Base-by-base conservation (phyloP, 23 red algal genomes). In the Gracilaria vermiculophylla region DNA sequence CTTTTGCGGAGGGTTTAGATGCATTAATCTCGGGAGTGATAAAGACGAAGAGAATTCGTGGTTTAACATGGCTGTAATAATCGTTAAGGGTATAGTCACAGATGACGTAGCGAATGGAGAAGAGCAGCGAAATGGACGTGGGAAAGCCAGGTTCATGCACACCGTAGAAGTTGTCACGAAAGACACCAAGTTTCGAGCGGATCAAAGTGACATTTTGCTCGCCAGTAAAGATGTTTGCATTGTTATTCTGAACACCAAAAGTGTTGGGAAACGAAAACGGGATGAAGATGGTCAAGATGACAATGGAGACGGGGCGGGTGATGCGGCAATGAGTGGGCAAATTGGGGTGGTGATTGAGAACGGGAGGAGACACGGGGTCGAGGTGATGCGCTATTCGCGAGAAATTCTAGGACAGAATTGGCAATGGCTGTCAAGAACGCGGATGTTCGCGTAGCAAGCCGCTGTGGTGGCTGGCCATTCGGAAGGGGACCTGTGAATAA, bases 1-100 rank as follows among this genome's bases (percentile, higher is more conserved):
- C 58, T 88, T 69, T 61, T 88, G 84, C 40, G 84, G 84, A 65
- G 84, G 84, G 60, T 88, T 49, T 56, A 58, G 53, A 16, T 58
- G 8, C n/a, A 88, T 88, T 17, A 64, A 78, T 64, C 12, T 88
- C 28, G 24, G 45, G 24, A 79, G 53, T 55, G 76, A 79, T 57
- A 79, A 39, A 55, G 76, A 79, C 45, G 76, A 73, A 73, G 36
- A 37, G 32, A 79, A 79, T 35, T 39, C 49, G 10, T 79, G 76
- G 76, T 79, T 58, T 60, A 20, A 79, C 12, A n/a, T 54, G 49
- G 29, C 49, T 34, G 76, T 60, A 39, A 34, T 79, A 24, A 34
- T 79, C 42, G 21, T 79, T 13, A 79, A 54, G 50, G 76, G 76
- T 11, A 54, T 57, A 58, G 49, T 54, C 49, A 58, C 8, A 17